These are phyloP conservation scores for Saccharum spontaneum DNA, from an alignment of 176 grass and related monocot genomes.

Conservation along the genomic window DNA sequence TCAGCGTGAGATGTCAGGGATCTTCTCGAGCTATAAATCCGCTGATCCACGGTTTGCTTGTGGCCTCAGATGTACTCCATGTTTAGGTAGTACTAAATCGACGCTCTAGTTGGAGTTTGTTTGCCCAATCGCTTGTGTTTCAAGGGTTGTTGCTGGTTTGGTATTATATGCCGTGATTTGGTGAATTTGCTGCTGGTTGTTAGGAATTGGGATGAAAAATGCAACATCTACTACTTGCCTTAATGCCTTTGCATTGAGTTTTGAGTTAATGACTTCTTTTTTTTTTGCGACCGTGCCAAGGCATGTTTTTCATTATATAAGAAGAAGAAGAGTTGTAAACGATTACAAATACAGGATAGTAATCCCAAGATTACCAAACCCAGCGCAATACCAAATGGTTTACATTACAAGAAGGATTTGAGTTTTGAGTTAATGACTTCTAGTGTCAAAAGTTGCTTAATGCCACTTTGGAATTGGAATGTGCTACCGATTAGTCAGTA, in stretches of 20 bases:
- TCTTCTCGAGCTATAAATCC: too few relatives aligned
- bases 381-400: too few relatives aligned
- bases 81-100: neutral
- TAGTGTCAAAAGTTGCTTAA: neutral
- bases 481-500: neutral
- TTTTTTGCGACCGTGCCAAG: too few relatives aligned
- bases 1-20: neutral
- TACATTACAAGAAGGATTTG: too few relatives aligned
- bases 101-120: neutral
- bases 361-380: too few relatives aligned
- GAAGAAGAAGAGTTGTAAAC: too few relatives aligned
- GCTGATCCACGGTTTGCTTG: too few relatives aligned
- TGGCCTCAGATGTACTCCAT: too few relatives aligned
- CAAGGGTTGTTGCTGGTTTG: neutral
- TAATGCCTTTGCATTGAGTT: neutral
- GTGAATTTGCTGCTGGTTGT: constrained; percentile 14
- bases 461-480: neutral
- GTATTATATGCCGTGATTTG: neutral
- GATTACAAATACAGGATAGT: too few relatives aligned
- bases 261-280: neutral
- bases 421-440: neutral
- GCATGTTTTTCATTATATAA: too few relatives aligned
- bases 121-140: neutral
- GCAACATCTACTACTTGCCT: neutral
- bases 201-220: neutral